phyloP scores from a whole-genome alignment of 192 early-diverging fungal species.

The Phycomyces blakesleeanus region DNA sequence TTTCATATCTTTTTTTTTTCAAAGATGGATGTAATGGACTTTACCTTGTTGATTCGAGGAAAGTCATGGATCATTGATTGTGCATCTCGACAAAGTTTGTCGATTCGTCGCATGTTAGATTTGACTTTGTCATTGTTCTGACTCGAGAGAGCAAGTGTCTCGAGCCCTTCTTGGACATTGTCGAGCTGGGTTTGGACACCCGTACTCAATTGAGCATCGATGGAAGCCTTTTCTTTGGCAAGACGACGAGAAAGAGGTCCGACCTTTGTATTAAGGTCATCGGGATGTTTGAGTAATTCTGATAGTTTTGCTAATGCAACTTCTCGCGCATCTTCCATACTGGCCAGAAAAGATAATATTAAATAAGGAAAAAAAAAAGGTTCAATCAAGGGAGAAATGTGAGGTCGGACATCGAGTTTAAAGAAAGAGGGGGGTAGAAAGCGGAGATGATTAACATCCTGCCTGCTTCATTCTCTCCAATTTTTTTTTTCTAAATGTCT shows the following conservation, averaged over 20 bases:
- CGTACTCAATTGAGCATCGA: slow-evolving; percentile 95
- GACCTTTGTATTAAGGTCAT: slow-evolving; percentile 89
- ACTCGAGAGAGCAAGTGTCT: slow-evolving; percentile 63
- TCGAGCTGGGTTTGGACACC: slow-evolving; percentile 91
- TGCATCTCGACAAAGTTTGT: slow-evolving; percentile 80
- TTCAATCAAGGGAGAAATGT: neutral
- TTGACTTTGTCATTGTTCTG: slow-evolving; percentile 62
- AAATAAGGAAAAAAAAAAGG: neutral
- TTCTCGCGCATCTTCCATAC: slow-evolving; percentile 57
- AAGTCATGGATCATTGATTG: slow-evolving; percentile 89
- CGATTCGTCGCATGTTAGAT: slow-evolving; percentile 77
- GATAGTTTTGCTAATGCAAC: slow-evolving; percentile 75
- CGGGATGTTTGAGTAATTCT: slow-evolving; percentile 87
- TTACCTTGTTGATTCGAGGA: slow-evolving; percentile 82
- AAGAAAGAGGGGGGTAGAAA: too few relatives aligned
- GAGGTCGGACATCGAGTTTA: too few relatives aligned
- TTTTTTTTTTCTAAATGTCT: too few relatives aligned
- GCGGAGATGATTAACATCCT: too few relatives aligned
- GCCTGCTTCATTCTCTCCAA: too few relatives aligned
- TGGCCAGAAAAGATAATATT: neutral
- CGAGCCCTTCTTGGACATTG: slow-evolving; percentile 83
- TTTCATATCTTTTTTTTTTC: too few relatives aligned
- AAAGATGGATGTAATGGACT: too few relatives aligned
- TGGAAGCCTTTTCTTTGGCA: slow-evolving; percentile 81
- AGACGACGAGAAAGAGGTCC: slow-evolving; percentile 75